phyloP scores from a whole-genome alignment of 495 filamentous ascomycete genomes.

The Massariosphaeria phaeospora region DNA sequence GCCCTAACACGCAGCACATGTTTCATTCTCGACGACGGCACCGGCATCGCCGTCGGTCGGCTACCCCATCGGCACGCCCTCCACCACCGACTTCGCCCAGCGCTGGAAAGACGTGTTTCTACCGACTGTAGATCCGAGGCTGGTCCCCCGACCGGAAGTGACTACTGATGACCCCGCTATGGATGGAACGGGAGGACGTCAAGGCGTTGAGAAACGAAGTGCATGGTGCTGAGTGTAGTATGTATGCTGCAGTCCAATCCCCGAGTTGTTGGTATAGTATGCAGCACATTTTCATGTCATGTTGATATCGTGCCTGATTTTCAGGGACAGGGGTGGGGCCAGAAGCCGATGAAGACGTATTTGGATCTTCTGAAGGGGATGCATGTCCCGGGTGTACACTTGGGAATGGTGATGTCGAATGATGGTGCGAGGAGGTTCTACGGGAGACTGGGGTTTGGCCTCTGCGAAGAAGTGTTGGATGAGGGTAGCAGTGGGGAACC shows the following conservation, averaged over 20 bases:
- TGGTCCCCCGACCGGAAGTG: slow-evolving; percentile 5
- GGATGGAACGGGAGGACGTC: background rate
- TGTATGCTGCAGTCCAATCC: slow-evolving; percentile 10
- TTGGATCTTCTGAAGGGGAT: slow-evolving; percentile 6
- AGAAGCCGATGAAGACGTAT: slow-evolving; percentile 4
- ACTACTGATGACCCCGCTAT: background rate
- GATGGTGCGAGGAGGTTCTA: slow-evolving; percentile 19
- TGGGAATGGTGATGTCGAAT: slow-evolving; percentile 17
- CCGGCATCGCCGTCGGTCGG: slow-evolving; percentile 19
- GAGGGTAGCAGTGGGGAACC: slow-evolving; percentile 16
- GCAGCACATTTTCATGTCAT: slow-evolving; percentile 25
- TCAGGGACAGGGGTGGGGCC: slow-evolving; percentile 10
- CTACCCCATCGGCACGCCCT: slow-evolving; percentile 21
- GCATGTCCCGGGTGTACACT: slow-evolving; percentile 14
- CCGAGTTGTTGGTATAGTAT: slow-evolving; percentile 8
- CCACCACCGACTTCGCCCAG: slow-evolving; percentile 4
- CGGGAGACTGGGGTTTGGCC: slow-evolving; percentile 17
- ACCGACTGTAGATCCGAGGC: slow-evolving; percentile 5
- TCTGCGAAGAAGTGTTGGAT: slow-evolving; percentile 19
- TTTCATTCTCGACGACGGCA: slow-evolving; percentile 23
- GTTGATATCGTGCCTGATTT: slow-evolving; percentile 21
- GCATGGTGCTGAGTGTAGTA: slow-evolving; percentile 3
- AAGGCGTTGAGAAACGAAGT: slow-evolving; percentile 1
- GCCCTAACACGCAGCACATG: slow-evolving; percentile 12
- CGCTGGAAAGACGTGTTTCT: slow-evolving; percentile 1